Base-by-base conservation (phyloP, 179 eudicot genomes). In the Spinacia oleracea region DNA sequence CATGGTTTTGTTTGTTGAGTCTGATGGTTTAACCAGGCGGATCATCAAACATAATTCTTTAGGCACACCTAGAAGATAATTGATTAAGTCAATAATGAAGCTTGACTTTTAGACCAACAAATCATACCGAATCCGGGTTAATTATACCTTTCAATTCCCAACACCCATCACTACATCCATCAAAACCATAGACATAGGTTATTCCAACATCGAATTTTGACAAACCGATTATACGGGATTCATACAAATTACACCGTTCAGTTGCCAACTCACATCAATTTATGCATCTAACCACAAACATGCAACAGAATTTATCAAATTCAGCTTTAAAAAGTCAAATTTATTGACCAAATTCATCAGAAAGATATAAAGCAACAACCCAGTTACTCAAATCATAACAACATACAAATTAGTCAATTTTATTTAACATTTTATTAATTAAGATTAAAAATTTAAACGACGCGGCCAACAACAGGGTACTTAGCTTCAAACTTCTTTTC, bases 401-500 rank as follows among this genome's bases (percentile, higher is more conserved):
- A 14, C 72, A 69, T 42, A 14, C 29, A 78, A 56, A 27, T 78
- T 12, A 78, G 4, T 42, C 9, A 29, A 25, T 27, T 46, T 12
- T 20, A 42, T 55, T 42, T 29, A 60, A 5, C 31, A 64, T 20
- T 40, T 46, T 31, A 34, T 31, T 35, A 65, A 6, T 5, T 0
- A 21, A 5, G 14, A 32, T 55, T 10, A 31, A 58, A 23, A 29
- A 1, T 38, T 50, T 6, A 85, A 70, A 79, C 85, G 40, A 93
- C 90, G 16, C 87, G 87, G 43, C 94, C 98, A 75, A 90, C 94
- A 63, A 94, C 80, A 48, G 98, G 91, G 83, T 94, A 94, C 93
- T 94, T 94, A 63, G 97, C 98, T 80, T 92, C 88, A 63, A 94
- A 92, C 63, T 94, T 94, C 80, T 60, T 91, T 78, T 94, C 98